Percentiles rank a stretch among this genome's conserved stretches.
phyloP scores from a whole-genome alignment of 257 asterid species.

The Paulownia fortunei region DNA sequence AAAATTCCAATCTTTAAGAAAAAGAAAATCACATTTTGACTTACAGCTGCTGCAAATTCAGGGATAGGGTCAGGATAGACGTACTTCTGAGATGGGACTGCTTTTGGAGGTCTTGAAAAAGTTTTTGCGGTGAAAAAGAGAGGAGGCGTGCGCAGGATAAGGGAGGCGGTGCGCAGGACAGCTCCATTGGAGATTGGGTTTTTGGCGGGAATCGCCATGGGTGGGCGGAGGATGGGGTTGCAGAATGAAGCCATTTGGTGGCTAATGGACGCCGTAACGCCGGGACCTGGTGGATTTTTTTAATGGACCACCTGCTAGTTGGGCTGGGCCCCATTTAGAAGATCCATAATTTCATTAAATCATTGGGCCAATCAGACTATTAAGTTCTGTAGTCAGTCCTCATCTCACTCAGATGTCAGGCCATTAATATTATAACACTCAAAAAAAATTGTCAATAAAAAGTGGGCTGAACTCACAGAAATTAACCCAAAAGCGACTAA shows the following conservation, averaged over 20 bases:
- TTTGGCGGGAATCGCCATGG: constrained; percentile 53
- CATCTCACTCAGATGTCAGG: no score
- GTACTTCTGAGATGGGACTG: constrained; percentile 47
- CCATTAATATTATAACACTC: no score
- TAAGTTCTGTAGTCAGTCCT: no score
- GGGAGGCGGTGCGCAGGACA: constrained; percentile 21
- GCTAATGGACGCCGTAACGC: constrained; percentile 15
- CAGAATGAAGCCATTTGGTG: constrained; percentile 35
- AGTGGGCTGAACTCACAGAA: background rate
- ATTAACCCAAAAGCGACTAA: background rate
- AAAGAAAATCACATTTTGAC: background rate
- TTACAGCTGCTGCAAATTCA: constrained; percentile 65
- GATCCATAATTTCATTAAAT: background rate
- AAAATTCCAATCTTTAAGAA: background rate
- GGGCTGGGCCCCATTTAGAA: background rate
- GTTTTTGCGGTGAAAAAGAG: constrained; percentile 11
- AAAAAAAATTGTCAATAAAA: no score
- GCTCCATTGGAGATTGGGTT: constrained; percentile 11
- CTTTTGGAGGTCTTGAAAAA: constrained; percentile 26
- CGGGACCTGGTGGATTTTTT: background rate
- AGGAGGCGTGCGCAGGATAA: constrained; percentile 30
- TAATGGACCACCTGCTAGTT: background rate
- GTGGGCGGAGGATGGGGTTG: constrained; percentile 34
- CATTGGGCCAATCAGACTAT: background rate
- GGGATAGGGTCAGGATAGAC: constrained; percentile 70